These are phyloP conservation scores for Croton setiger DNA, from an alignment of 441 rosid genomes.

Conservation along the genomic window DNA sequence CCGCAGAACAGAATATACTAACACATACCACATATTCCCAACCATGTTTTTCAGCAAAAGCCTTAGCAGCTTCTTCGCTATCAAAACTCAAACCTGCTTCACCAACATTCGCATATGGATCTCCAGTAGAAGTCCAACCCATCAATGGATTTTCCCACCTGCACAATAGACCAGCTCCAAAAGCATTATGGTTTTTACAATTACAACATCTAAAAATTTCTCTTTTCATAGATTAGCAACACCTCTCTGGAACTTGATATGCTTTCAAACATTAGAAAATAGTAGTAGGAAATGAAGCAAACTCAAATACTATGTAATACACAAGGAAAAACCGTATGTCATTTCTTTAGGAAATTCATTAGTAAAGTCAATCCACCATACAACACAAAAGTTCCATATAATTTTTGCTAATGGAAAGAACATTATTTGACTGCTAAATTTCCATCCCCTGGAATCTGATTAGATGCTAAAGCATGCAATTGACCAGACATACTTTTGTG, in stretches of 20 bases:
- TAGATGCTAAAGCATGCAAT: not conserved
- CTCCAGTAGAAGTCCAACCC: slow-evolving; percentile 98
- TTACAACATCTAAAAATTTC: not conserved
- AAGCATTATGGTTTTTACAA: not conserved
- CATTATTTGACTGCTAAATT: not conserved
- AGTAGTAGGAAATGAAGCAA: not conserved
- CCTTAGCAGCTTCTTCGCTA: slow-evolving; percentile 68
- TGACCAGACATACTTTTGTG: slow-evolving; percentile 52
- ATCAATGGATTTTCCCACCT: slow-evolving; percentile 99
- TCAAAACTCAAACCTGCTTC: slow-evolving; percentile 73
- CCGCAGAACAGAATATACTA: not conserved
- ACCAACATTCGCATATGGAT: slow-evolving; percentile 90
- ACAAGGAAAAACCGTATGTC: not conserved
- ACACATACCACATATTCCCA: slow-evolving; percentile 73
- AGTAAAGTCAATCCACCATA: not conserved
- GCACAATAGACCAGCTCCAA: not conserved
- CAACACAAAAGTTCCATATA: not conserved
- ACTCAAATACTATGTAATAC: not conserved
- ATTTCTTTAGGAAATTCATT: not conserved
- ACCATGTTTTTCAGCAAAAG: slow-evolving; percentile 82
- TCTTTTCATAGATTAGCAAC: not conserved
- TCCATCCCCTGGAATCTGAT: not conserved
- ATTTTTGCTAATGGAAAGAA: not conserved
- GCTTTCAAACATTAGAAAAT: not conserved
- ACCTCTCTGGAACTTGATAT: not conserved